These are phyloP conservation scores for Microdochium bolleyi DNA, from an alignment of 2,329 filamentous ascomycete genomes.

Conservation along the genomic window DNA sequence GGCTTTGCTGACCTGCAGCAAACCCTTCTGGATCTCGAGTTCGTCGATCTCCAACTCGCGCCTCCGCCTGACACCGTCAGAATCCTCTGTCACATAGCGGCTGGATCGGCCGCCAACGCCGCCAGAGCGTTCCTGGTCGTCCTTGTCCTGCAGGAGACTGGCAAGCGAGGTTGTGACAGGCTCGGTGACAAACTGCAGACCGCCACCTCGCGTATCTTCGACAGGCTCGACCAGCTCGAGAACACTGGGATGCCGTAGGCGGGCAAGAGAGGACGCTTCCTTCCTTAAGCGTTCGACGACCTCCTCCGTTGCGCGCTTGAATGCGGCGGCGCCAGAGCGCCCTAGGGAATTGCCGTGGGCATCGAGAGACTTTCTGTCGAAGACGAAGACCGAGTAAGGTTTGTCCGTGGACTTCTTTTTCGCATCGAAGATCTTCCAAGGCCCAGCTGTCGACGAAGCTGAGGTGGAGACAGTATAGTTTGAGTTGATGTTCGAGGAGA, in stretches of 20 bases:
- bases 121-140: conserved; percentile 68
- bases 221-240: conserved; percentile 91
- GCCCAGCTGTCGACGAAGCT: conserved; percentile 73
- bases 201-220: conserved; percentile 85
- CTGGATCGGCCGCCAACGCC: conserved; percentile 64
- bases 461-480: conserved; percentile 80
- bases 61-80: conserved; percentile 63
- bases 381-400: conserved; percentile 84
- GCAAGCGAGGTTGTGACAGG: conserved; percentile 83
- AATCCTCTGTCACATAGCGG: conserved; percentile 73
- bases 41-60: conserved; percentile 92
- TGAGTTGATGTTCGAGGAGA: conserved; percentile 82
- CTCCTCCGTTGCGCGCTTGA: conserved; percentile 80
- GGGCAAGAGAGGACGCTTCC: conserved; percentile 82
- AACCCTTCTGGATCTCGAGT: conserved; percentile 92
- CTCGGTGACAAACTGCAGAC: conserved; percentile 93
- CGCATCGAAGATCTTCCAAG: conserved; percentile 96
- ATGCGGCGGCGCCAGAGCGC: conserved; percentile 54
- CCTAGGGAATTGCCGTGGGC: conserved; percentile 54
- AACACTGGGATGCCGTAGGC: conserved; percentile 83
- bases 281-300: conserved; percentile 86
- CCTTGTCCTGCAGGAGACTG: conserved; percentile 76
- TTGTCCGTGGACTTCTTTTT: conserved; percentile 95
- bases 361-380: conserved; percentile 83
- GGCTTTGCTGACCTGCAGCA: conserved; percentile 88